phyloP scores from a whole-genome alignment of 1,284 basidiomycete species.

The Paramarasmius palmivorus region DNA sequence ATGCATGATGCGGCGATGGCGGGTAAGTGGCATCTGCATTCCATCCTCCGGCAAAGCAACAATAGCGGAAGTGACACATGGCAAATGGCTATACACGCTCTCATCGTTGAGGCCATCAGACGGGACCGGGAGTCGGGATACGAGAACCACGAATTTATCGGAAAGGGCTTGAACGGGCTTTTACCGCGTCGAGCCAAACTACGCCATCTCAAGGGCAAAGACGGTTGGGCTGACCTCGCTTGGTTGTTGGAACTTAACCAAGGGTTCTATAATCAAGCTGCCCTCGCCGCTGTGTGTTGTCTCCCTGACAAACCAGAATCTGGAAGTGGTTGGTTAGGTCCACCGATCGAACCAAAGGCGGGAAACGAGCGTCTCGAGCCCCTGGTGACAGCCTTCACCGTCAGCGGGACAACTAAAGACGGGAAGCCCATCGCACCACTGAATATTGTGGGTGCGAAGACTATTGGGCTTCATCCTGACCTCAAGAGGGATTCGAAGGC shows the following conservation, averaged over 20 bases:
- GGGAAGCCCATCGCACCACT: slow-evolving; percentile 1
- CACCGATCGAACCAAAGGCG: slow-evolving; percentile 19
- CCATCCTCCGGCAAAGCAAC: slow-evolving; percentile 22
- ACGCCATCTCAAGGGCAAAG: slow-evolving; percentile 17
- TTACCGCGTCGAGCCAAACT: slow-evolving; percentile 24
- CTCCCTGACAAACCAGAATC: slow-evolving; percentile 9
- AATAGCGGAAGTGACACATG: slow-evolving; percentile 23
- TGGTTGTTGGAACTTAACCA: slow-evolving; percentile 28
- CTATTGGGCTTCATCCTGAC: slow-evolving; percentile 3
- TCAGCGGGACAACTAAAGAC: neutral
- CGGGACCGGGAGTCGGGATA: slow-evolving; percentile 18
- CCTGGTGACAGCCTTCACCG: slow-evolving; percentile 22
- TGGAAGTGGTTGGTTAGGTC: slow-evolving; percentile 22
- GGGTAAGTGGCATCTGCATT: slow-evolving; percentile 24
- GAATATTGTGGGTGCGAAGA: slow-evolving; percentile 12
- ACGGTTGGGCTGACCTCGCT: slow-evolving; percentile 26
- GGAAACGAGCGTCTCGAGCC: slow-evolving; percentile 24
- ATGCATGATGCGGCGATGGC: slow-evolving; percentile 17
- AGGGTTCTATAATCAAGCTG: slow-evolving; percentile 26
- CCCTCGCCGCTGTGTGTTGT: slow-evolving; percentile 22
- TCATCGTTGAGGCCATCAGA: slow-evolving; percentile 25
- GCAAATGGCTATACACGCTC: slow-evolving; percentile 25
- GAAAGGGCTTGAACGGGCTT: slow-evolving; percentile 25
- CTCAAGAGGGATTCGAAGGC: slow-evolving; percentile 15
- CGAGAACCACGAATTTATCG: slow-evolving; percentile 20